phyloP scores from a whole-genome alignment of 306 rosid species.

The Pterocarpus santalinus region DNA sequence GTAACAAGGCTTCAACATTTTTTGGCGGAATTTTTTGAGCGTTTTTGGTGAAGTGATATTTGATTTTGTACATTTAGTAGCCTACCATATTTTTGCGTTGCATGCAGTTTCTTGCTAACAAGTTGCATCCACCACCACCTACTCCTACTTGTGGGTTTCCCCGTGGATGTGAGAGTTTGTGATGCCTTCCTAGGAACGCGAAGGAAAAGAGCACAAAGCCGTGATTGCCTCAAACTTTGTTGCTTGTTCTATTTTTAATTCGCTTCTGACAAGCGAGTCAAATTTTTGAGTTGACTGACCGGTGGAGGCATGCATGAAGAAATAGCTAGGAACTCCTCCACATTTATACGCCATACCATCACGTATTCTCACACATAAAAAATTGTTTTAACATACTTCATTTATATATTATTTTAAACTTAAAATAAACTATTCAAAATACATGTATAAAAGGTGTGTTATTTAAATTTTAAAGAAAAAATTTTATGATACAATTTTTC shows the following conservation, averaged over 20 bases:
- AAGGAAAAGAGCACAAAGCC: slow-evolving; percentile 19
- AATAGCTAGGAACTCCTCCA: not conserved
- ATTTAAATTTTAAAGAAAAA: no score
- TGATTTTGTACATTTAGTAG: not conserved
- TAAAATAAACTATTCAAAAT: no score
- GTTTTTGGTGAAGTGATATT: not conserved
- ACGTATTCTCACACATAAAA: no score
- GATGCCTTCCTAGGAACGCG: not conserved
- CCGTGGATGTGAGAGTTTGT: not conserved
- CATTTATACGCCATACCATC: not conserved
- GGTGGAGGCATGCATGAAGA: not conserved
- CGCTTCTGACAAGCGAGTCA: not conserved
- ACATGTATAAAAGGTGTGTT: no score
- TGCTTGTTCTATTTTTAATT: slow-evolving; percentile 27
- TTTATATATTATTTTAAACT: no score
- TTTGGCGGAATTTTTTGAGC: not conserved
- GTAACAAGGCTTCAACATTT: not conserved
- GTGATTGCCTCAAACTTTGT: slow-evolving; percentile 34
- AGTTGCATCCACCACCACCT: not conserved
- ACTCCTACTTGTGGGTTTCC: not conserved
- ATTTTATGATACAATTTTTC: no score
- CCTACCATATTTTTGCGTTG: not conserved
- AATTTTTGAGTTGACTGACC: not conserved
- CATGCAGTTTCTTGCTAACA: not conserved
- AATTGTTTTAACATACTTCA: no score